A percentile compares a stretch with the other conserved stretches of the same genome.
Conservation (phyloP, 805 yeast genomes). For the Kuraishia ogatae region DNA sequence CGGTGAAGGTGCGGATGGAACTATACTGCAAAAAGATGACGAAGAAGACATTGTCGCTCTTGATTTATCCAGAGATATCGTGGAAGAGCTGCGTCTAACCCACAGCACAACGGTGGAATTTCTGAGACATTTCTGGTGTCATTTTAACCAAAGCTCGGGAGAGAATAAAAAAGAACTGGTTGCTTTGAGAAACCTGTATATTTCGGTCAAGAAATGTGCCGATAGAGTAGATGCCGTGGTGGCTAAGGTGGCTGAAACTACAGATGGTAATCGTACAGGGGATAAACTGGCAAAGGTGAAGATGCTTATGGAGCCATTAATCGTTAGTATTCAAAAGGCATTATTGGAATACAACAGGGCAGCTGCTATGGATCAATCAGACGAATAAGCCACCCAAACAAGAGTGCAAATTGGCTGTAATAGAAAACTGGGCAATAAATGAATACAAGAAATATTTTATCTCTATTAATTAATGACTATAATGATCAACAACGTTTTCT, state of each 20-base stretch:
- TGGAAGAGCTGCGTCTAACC: slow-evolving; percentile 47
- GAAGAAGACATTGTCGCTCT: slow-evolving; percentile 5
- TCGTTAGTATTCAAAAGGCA: slow-evolving; percentile 37
- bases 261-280: neutral
- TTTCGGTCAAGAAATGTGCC: slow-evolving; percentile 38
- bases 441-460: neutral
- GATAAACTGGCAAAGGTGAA: slow-evolving; percentile 2
- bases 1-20: neutral
- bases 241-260: slow-evolving; percentile 9
- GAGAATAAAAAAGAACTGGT: slow-evolving; percentile 21
- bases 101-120: slow-evolving; percentile 74
- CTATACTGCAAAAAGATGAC: neutral
- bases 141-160: slow-evolving; percentile 31
- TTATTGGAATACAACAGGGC: slow-evolving; percentile 33
- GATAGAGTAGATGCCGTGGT: slow-evolving; percentile 30
- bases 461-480: neutral
- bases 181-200: slow-evolving; percentile 34
- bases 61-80: slow-evolving; percentile 20
- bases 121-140: slow-evolving; percentile 66
- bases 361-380: slow-evolving; percentile 1
- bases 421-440: too few relatives aligned
- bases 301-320: slow-evolving; percentile 30
- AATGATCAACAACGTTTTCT: neutral
- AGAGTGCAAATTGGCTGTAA: neutral
- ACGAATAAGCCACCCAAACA: neutral